Evolutionary conservation across 2,329 filamentous ascomycete genomes (phyloP).

Genomic region (Alternaria postmessia): DNA sequence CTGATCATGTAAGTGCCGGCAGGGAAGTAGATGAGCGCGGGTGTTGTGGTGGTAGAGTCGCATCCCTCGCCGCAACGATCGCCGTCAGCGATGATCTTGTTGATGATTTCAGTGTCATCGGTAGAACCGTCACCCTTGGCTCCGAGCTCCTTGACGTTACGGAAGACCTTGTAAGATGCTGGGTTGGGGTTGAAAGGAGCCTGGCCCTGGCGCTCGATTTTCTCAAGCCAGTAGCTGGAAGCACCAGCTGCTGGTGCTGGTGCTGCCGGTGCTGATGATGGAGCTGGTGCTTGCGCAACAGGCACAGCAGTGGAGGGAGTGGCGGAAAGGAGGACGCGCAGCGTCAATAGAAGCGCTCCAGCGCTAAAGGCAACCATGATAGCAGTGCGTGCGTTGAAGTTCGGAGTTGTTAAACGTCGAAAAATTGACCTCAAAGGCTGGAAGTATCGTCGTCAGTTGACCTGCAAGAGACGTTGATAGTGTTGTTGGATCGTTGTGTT

Average conservation of each 20-base stretch:
- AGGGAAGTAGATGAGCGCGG: conserved; percentile 91
- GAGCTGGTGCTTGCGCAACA: conserved; percentile 33
- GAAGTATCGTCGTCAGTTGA: conserved; percentile 36
- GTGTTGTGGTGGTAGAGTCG: conserved; percentile 82
- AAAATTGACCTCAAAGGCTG: conserved; percentile 32
- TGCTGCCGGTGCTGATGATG: conserved; percentile 20
- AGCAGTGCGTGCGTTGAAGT: conserved; percentile 30
- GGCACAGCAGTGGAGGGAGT: conserved; percentile 40
- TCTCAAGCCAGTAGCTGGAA: conserved; percentile 73
- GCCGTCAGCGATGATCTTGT: conserved; percentile 79
- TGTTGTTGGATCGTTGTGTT: conserved; percentile 18
- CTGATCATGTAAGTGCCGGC: conserved; percentile 85
- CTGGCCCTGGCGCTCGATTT: conserved; percentile 72
- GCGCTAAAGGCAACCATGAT: conserved; percentile 52
- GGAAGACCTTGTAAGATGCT: conserved; percentile 68
- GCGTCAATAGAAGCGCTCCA: conserved; percentile 48
- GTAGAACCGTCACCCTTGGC: conserved; percentile 67
- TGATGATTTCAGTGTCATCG: conserved; percentile 91
- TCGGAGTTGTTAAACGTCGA: conserved; percentile 21
- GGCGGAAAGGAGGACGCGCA: conserved; percentile 47
- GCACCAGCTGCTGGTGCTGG: conserved; percentile 29
- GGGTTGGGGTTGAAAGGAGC: conserved; percentile 67
- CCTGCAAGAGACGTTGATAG: conserved; percentile 36
- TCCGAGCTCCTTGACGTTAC: conserved; percentile 58
- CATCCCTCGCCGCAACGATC: conserved; percentile 81